Base-by-base conservation (phyloP, 2,329 filamentous ascomycete genomes). In the Sporothrix curviconia region DNA sequence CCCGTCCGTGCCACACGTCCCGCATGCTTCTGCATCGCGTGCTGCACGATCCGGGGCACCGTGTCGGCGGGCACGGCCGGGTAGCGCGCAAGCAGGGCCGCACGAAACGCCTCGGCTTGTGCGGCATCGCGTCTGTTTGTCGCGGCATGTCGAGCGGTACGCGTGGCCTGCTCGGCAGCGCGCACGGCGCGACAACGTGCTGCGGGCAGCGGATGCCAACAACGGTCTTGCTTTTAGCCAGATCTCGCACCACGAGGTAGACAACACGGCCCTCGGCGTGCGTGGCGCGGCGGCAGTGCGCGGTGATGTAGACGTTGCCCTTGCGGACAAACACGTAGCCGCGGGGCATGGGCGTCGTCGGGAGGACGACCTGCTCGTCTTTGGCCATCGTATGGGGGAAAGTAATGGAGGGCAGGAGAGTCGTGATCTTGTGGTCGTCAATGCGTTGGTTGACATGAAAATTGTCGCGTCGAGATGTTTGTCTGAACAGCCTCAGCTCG, bases 1-100 rank as follows among this genome's bases (percentile, higher is more conserved):
- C 65, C 66, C 1, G 72, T 74, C 52, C 78, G 67, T 3, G 78
- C 79, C 1, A 81, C 78, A 9, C 78, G 69, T 2, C 76, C 65
- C 42, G 71, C 76, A 22, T 70, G 61, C 65, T 80, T 81, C 61
- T 68, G 63, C 61, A 77, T 72, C 0, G 77, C 70, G 40, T 73
- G 72, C 40, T 61, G 66, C 3, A 78, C 62, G 12, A 79, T 66
- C 3, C 58, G 55, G 0, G 68, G 62, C 11, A 72, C 61, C 3
- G 71, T 70, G 0, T 59, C 56, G 1, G 61, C 53, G 0, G 78
- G 78, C 1, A 76, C 71, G 0, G 64, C 61, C 0, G 76, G 73
- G 57, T 76, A 81, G 4, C 71, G 64, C 0, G 59, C 60, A 4
- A 67, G 25, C 4, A 81, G 59, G 7, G 71, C 71, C 1, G 62